Evolutionary conservation across 2,329 filamentous ascomycete species (phyloP).

Genomic region (Botrytis elliptica): DNA sequence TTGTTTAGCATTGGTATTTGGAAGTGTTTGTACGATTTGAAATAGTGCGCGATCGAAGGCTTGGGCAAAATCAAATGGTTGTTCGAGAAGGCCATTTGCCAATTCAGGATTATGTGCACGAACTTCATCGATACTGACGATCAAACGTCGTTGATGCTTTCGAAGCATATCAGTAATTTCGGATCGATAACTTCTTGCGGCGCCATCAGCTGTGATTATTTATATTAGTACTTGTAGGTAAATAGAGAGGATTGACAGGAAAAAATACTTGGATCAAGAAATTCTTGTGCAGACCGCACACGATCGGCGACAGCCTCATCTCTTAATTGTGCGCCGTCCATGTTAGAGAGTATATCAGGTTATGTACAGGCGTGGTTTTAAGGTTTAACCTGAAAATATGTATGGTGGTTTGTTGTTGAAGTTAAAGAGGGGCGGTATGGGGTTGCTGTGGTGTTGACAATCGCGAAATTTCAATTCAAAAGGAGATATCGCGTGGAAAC

Average conservation of each 20-base stretch:
- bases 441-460: constrained; percentile 13
- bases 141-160: constrained; percentile 62
- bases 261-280: constrained; percentile 82
- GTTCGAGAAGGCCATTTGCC: constrained; percentile 72
- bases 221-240: constrained; percentile 29
- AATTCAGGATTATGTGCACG: constrained; percentile 82
- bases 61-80: constrained; percentile 83
- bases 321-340: constrained; percentile 74
- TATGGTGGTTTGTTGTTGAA: constrained; percentile 10
- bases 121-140: constrained; percentile 85
- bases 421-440: neutral
- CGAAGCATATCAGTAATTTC: constrained; percentile 80
- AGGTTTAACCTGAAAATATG: neutral
- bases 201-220: constrained; percentile 28
- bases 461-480: constrained; percentile 20
- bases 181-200: constrained; percentile 70
- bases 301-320: constrained; percentile 84
- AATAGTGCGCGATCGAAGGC: constrained; percentile 91
- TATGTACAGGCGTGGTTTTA: neutral
- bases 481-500: constrained; percentile 16
- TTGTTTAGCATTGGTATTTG: constrained; percentile 73
- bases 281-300: constrained; percentile 84
- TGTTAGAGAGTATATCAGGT: constrained; percentile 21
- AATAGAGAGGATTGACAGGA: constrained; percentile 3
- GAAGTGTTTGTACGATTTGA: constrained; percentile 78